Conservation (phyloP, 2,329 filamentous ascomycete species). For the Colletotrichum sp. region DNA sequence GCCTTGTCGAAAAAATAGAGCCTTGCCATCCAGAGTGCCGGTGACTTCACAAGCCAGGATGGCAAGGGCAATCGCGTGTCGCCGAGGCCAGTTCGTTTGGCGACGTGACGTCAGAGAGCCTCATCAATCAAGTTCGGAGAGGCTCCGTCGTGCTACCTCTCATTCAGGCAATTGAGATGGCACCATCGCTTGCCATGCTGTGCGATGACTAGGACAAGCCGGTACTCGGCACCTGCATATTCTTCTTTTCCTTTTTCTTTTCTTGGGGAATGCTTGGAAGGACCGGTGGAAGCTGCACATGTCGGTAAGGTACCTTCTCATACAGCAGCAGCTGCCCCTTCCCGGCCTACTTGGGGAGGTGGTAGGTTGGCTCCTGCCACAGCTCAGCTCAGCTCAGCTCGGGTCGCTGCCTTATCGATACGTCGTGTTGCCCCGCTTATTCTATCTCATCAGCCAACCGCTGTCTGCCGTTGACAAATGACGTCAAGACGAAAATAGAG, state of each 20-base stretch:
- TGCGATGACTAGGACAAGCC: neutral
- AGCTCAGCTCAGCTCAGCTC: neutral
- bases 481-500: slow-evolving; percentile 12
- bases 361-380: neutral
- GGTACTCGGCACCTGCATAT: slow-evolving; percentile 9
- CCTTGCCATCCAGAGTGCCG: neutral
- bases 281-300: neutral
- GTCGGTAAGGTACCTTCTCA: neutral
- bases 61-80: neutral
- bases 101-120: neutral
- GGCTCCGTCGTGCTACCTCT: neutral
- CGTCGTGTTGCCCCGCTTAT: fast-evolving
- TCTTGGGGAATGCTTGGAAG: neutral
- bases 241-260: neutral
- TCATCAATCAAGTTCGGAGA: neutral
- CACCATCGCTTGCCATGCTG: neutral
- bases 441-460: neutral
- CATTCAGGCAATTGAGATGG: neutral
- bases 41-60: neutral
- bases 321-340: neutral
- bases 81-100: neutral
- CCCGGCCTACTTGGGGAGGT: too few relatives aligned
- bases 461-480: neutral
- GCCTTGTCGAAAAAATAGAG: neutral
- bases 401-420: neutral